A percentile compares a stretch with the other conserved stretches of the same genome.
These are phyloP conservation scores for Irpex rosettiformis DNA, from an alignment of 1,284 basidiomycete genomes.

Conservation along the genomic window DNA sequence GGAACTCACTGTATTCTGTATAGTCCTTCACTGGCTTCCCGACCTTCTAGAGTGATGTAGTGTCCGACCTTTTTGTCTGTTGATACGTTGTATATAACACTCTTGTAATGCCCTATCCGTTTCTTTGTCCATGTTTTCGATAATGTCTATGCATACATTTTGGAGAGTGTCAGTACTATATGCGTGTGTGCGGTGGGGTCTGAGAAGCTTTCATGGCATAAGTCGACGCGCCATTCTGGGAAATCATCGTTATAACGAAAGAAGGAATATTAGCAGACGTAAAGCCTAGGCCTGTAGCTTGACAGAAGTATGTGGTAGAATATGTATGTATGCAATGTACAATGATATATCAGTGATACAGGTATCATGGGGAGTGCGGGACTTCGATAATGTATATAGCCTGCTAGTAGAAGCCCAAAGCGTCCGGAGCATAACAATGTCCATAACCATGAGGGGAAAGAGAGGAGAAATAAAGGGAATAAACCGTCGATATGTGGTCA, in stretches of 20 bases:
- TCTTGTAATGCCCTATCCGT: background rate
- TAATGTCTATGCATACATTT: background rate
- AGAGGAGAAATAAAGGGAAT: background rate
- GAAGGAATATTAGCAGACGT: background rate
- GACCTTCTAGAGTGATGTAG: background rate
- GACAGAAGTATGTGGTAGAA: background rate
- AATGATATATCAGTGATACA: background rate
- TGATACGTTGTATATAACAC: background rate
- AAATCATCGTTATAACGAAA: no score
- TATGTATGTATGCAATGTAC: conserved; percentile 1
- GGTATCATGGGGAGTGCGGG: background rate
- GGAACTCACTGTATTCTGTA: background rate
- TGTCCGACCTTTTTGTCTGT: background rate
- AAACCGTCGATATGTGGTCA: background rate
- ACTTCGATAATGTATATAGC: background rate
- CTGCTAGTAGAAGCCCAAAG: background rate
- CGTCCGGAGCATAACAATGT: background rate
- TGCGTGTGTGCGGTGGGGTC: no score
- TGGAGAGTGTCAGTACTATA: background rate
- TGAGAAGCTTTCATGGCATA: no score
- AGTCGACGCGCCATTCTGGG: background rate
- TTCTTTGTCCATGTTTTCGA: background rate
- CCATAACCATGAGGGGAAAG: background rate
- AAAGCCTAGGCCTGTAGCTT: background rate
- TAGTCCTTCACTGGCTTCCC: background rate